Evolutionary conservation across 768 basidiomycete genomes (phyloP).

Genomic region (Tulasnella sp.): DNA sequence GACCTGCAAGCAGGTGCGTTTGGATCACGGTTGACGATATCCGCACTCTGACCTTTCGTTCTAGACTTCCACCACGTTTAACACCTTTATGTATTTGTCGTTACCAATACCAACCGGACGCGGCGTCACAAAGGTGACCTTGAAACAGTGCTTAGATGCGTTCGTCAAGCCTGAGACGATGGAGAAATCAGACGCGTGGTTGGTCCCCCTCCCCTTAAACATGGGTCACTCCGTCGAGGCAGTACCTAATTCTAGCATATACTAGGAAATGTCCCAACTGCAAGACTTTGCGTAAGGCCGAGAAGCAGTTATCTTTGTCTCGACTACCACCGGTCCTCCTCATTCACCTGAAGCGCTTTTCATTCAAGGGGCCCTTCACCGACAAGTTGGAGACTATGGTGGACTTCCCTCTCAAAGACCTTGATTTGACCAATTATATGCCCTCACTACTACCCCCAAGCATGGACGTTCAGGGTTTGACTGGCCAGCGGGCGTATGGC

Average conservation of each 20-base stretch:
- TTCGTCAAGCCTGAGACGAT: constrained; percentile 89
- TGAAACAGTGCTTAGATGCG: constrained; percentile 79
- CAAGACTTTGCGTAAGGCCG: constrained; percentile 79
- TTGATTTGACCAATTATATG: constrained; percentile 75
- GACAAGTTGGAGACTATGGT: constrained; percentile 96
- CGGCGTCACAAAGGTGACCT: constrained; percentile 54
- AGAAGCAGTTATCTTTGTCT: constrained; percentile 82
- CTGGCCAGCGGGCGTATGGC: constrained; percentile 40
- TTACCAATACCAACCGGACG: constrained; percentile 75
- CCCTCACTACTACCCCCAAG: constrained; percentile 72
- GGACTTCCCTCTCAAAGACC: constrained; percentile 68
- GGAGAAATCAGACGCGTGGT: constrained; percentile 95
- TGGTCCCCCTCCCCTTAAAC: constrained; percentile 32
- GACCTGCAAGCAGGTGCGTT: constrained; percentile 79
- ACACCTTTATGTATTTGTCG: constrained; percentile 92
- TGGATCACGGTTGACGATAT: not conserved
- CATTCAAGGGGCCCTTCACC: constrained; percentile 83
- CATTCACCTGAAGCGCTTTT: constrained; percentile 90
- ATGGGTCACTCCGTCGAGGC: not conserved
- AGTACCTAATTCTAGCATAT: not conserved
- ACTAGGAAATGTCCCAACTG: constrained; percentile 91
- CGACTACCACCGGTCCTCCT: constrained; percentile 89
- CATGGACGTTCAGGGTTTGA: constrained; percentile 41
- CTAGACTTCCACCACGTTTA: constrained; percentile 96
- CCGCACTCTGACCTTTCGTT: constrained; percentile 27